phyloP scores from a whole-genome alignment of 1,284 basidiomycete species.

The Sanghuangporus weigelae region DNA sequence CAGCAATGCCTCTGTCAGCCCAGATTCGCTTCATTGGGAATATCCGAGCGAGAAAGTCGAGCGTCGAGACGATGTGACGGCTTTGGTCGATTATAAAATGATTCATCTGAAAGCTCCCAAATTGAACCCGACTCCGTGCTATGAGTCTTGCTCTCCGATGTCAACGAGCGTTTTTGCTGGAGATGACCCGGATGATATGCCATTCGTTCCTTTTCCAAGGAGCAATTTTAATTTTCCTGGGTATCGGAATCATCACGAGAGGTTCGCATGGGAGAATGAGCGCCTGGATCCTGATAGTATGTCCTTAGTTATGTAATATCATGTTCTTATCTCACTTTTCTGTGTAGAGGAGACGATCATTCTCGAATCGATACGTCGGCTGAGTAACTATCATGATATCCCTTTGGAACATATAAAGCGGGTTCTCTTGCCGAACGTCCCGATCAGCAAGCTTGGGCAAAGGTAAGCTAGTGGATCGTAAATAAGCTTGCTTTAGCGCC shows the following conservation, averaged over 20 bases:
- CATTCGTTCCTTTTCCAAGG: constrained; percentile 54
- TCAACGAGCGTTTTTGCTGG: constrained; percentile 42
- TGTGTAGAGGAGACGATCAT: constrained; percentile 43
- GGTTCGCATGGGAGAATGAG: constrained; percentile 42
- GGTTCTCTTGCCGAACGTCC: constrained; percentile 33
- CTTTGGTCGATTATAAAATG: not conserved
- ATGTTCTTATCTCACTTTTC: constrained; percentile 8
- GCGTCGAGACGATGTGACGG: not conserved
- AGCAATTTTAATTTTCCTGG: constrained; percentile 36
- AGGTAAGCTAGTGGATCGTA: not conserved
- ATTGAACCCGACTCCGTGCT: constrained; percentile 33
- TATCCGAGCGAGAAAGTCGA: not conserved
- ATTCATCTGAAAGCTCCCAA: constrained; percentile 20
- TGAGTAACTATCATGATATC: constrained; percentile 33
- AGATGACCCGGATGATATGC: constrained; percentile 50
- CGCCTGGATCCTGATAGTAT: constrained; percentile 45
- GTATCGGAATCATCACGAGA: constrained; percentile 38
- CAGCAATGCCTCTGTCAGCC: not conserved
- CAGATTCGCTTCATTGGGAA: not conserved
- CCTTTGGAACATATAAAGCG: constrained; percentile 39
- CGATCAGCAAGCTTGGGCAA: constrained; percentile 34
- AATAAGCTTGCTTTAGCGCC: not conserved
- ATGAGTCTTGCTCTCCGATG: constrained; percentile 48
- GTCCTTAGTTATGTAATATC: constrained; percentile 21
- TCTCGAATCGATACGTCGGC: constrained; percentile 37